phyloP scores from a whole-genome alignment of 768 basidiomycete genomes.

The Tephrocybe sp. region DNA sequence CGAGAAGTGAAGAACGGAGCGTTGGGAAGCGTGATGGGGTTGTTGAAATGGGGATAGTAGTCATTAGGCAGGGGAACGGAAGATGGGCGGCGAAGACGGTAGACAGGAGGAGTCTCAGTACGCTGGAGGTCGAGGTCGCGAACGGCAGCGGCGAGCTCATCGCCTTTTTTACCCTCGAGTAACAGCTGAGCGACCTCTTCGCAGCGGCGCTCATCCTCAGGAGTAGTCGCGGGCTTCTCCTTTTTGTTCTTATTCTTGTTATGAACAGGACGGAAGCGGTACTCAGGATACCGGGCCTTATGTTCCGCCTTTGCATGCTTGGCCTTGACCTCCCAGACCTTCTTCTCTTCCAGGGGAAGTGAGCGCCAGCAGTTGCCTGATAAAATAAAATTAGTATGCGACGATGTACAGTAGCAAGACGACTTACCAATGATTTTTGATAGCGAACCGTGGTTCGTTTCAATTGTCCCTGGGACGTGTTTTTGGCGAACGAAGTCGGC shows the following conservation, averaged over 20 bases:
- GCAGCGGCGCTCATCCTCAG: slow-evolving; percentile 65
- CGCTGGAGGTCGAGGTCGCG: slow-evolving; percentile 46
- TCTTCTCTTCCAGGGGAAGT: slow-evolving; percentile 69
- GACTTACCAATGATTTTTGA: slow-evolving; percentile 53
- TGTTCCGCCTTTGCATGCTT: slow-evolving; percentile 76
- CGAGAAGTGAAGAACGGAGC: slow-evolving; percentile 45
- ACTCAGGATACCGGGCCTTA: slow-evolving; percentile 67
- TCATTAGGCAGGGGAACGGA: slow-evolving; percentile 61
- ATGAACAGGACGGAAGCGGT: slow-evolving; percentile 55
- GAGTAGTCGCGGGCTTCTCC: slow-evolving; percentile 35
- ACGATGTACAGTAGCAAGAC: slow-evolving; percentile 23
- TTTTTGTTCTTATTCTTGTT: slow-evolving; percentile 47
- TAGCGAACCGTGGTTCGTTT: slow-evolving; percentile 29
- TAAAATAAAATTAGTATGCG: slow-evolving; percentile 17
- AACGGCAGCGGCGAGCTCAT: slow-evolving; percentile 62
- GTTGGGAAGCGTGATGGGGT: slow-evolving; percentile 42
- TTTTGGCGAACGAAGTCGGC: slow-evolving; percentile 80
- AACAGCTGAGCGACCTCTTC: slow-evolving; percentile 66
- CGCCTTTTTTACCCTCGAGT: slow-evolving; percentile 69
- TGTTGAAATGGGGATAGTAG: slow-evolving; percentile 24
- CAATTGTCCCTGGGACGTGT: slow-evolving; percentile 76
- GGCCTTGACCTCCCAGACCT: slow-evolving; percentile 70
- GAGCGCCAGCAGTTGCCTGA: slow-evolving; percentile 77
- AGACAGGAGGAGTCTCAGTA: slow-evolving; percentile 21
- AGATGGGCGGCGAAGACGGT: slow-evolving; percentile 54